Conservation (phyloP, 352 stramenopile species). For the Globisporangium spiculum region DNA sequence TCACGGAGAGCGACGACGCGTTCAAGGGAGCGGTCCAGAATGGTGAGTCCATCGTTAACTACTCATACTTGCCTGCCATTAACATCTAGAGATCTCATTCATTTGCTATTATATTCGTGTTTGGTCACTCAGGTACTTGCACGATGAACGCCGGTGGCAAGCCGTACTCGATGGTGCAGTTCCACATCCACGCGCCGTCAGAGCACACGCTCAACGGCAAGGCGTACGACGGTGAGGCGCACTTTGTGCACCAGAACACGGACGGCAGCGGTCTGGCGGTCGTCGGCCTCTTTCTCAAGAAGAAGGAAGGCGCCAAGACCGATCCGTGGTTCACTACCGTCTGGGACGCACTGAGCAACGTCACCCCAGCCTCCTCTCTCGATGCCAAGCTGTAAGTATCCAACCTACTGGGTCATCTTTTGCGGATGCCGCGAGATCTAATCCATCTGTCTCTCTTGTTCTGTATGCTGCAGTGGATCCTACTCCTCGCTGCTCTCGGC, state of each 20-base stretch:
- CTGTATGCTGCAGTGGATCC: not conserved
- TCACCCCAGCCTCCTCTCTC: constrained; percentile 3
- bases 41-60: not conserved
- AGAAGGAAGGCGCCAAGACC: constrained; percentile 13
- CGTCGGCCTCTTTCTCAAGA: constrained; percentile 21
- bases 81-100: not conserved
- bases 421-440: not conserved
- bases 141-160: constrained; percentile 16
- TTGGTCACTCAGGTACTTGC: constrained; percentile 10
- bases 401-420: not conserved
- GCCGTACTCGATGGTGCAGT: constrained; percentile 25
- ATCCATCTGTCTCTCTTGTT: not conserved
- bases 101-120: not conserved
- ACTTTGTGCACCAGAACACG: constrained; percentile 37
- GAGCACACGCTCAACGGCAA: constrained; percentile 45
- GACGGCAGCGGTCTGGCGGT: constrained; percentile 20
- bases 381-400: constrained; percentile 8
- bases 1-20: constrained; percentile 13
- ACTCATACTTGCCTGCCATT: not conserved
- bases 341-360: constrained; percentile 2
- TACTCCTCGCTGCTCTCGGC: constrained; percentile 8
- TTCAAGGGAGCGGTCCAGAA: constrained; percentile 18
- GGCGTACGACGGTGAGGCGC: constrained; percentile 30
- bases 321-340: constrained; percentile 13
- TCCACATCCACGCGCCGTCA: constrained; percentile 33